Evolutionary conservation across 106 monocot species (phyloP), one percentile per base, ranked within the genome.

Genomic region (Amphibolis antarctica): DNA sequence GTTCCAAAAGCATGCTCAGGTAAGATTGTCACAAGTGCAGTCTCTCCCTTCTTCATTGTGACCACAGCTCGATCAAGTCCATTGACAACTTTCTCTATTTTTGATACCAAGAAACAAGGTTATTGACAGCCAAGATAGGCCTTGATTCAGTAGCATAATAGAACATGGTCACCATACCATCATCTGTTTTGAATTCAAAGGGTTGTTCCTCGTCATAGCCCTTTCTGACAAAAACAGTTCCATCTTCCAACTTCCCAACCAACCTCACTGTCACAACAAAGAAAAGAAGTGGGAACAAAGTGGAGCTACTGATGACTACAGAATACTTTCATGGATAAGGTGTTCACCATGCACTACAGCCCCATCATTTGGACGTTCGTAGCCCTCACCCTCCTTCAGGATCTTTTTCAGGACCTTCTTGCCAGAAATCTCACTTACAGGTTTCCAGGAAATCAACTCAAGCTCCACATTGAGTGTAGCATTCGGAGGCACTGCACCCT

Each of bases 1-100:
- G 81, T 66, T 25, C 56, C 42, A 46, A 93, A 93, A 9, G 79
- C 92, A 77, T 85, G 55, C 14, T 93, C 82, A 1, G 90, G 86
- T 42, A 80, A 80, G 56, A 98, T 87, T 6, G 86, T 98, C 24
- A 98, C 78, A 26, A 87, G 23, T 10, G 96, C 86, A 72, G 82
- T 66, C 65, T 98, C 96, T 42, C 96, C 96, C 62, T 98, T 86
- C 76, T 98, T 98, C 96, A 98, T 98, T 18, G 77, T 80, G 70
- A 82, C 23, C 18, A 98, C 80, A 52, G 89, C 86, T 12, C 43
- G 51, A 54, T 98, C 96, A 12, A 98, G 69, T 24, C 86, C 90
- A 44, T 74, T 77, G 65, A 98, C 80, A 14, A 90, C 96, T 84
- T 98, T 80, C 28, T 90, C 94, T 93, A 71, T 20, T 36, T n/a